Conservation (phyloP, 164 flowering plant genomes). For the Stephania cephalantha region DNA sequence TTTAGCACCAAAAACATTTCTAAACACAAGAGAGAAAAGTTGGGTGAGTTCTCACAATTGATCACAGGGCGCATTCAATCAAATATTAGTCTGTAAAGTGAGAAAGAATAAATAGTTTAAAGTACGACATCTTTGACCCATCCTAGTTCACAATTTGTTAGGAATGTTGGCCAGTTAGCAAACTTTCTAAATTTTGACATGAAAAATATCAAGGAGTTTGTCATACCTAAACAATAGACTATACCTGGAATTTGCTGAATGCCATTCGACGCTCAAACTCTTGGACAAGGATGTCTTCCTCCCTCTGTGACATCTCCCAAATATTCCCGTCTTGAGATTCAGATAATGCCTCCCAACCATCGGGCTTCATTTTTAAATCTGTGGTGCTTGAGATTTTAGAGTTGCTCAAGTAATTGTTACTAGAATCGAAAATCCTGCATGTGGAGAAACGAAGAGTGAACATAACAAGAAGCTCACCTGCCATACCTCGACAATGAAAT, state of each 20-base stretch:
- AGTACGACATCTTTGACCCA: neutral
- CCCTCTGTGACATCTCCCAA: constrained; percentile 95
- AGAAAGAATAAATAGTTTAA: neutral
- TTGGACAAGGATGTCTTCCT: constrained; percentile 92
- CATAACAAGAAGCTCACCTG: no score
- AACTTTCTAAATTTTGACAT: neutral
- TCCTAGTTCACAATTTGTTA: neutral
- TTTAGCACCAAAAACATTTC: neutral
- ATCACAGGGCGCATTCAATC: neutral
- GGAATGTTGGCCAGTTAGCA: neutral
- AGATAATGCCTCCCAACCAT: constrained; percentile 94
- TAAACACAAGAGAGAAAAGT: neutral
- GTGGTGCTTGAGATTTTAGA: constrained; percentile 42
- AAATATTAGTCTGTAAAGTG: neutral
- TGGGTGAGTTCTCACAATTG: neutral
- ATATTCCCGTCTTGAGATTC: constrained; percentile 75
- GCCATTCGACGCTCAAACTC: constrained; percentile 95
- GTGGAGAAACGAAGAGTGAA: neutral
- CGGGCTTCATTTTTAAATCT: constrained; percentile 86
- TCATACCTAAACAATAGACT: neutral
- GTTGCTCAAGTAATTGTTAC: constrained; percentile 39
- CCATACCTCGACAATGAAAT: no score
- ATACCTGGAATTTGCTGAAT: constrained; percentile 87
- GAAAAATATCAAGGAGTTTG: neutral
- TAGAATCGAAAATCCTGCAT: constrained; percentile 73